Conservation (phyloP, 352 stramenopile species). For the Albugo candida region DNA sequence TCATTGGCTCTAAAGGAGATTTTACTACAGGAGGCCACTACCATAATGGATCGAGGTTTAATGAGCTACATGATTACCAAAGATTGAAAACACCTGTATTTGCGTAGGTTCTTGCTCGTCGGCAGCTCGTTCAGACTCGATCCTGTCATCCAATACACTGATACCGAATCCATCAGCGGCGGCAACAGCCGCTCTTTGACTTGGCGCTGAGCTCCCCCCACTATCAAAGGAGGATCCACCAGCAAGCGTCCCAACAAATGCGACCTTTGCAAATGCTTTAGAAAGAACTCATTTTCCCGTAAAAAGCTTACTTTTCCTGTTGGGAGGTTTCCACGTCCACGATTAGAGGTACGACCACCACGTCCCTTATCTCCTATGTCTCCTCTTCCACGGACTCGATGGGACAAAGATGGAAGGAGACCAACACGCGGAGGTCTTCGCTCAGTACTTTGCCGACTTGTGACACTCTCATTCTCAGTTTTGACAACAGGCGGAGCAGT, state of each 20-base stretch:
- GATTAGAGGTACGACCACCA: slow-evolving; percentile 25
- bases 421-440: slow-evolving; percentile 17
- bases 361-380: slow-evolving; percentile 19
- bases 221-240: slow-evolving; percentile 55
- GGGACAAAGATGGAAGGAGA: slow-evolving; percentile 15
- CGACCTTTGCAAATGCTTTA: slow-evolving; percentile 12
- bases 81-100: slow-evolving; percentile 24
- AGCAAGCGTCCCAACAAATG: slow-evolving; percentile 68
- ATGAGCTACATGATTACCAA: background rate
- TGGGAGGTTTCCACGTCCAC: slow-evolving; percentile 25
- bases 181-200: background rate
- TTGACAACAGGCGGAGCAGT: slow-evolving; percentile 11
- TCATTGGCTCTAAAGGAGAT: slow-evolving; percentile 70
- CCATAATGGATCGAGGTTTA: background rate
- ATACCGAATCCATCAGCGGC: slow-evolving; percentile 64
- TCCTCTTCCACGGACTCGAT: slow-evolving; percentile 11
- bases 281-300: background rate
- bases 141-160: slow-evolving; percentile 59
- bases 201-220: slow-evolving; percentile 20
- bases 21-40: slow-evolving; percentile 65
- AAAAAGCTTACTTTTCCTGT: slow-evolving; percentile 20
- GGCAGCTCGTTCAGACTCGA: slow-evolving; percentile 20
- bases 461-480: slow-evolving; percentile 4
- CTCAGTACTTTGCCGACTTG: slow-evolving; percentile 13
- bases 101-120: slow-evolving; percentile 26